These are phyloP conservation scores for Orbilia javanica DNA, from an alignment of 2,329 filamentous ascomycete genomes.

Conservation along the genomic window DNA sequence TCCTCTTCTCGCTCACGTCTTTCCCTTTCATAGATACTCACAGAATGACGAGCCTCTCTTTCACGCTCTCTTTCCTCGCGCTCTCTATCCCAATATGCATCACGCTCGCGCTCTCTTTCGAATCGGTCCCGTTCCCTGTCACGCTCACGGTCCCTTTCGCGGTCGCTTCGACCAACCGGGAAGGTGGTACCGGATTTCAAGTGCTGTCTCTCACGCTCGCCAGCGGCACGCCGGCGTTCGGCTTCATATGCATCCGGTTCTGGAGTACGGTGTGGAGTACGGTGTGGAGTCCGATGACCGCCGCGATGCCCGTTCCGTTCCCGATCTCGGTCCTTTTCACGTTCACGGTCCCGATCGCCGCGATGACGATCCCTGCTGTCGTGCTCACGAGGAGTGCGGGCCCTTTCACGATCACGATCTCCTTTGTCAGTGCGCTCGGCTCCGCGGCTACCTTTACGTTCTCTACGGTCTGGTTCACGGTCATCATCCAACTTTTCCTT, in stretches of 20 bases:
- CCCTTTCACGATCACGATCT: slow-evolving; percentile 56
- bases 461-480: slow-evolving; percentile 73
- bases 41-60: slow-evolving; percentile 69
- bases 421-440: slow-evolving; percentile 58
- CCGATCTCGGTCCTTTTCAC: slow-evolving; percentile 61
- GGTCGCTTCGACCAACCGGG: slow-evolving; percentile 64
- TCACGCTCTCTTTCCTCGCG: slow-evolving; percentile 64
- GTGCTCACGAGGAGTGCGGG: slow-evolving; percentile 56
- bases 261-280: slow-evolving; percentile 88
- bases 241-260: slow-evolving; percentile 95
- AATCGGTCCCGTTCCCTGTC: slow-evolving; percentile 72
- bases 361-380: slow-evolving; percentile 56
- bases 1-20: slow-evolving; percentile 89
- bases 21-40: slow-evolving; percentile 83
- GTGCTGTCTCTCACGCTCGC: slow-evolving; percentile 93
- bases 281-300: slow-evolving; percentile 79
- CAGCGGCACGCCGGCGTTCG: slow-evolving; percentile 91
- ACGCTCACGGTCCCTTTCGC: slow-evolving; percentile 69
- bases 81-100: slow-evolving; percentile 62
- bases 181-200: slow-evolving; percentile 73
- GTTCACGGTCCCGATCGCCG: slow-evolving; percentile 57
- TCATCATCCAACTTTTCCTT: slow-evolving; percentile 87
- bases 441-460: slow-evolving; percentile 67
- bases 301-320: slow-evolving; percentile 58
- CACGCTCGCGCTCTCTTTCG: slow-evolving; percentile 65